Evolutionary conservation across 2,329 filamentous ascomycete genomes (phyloP).

Genomic region (Tolypocladium paradoxum): DNA sequence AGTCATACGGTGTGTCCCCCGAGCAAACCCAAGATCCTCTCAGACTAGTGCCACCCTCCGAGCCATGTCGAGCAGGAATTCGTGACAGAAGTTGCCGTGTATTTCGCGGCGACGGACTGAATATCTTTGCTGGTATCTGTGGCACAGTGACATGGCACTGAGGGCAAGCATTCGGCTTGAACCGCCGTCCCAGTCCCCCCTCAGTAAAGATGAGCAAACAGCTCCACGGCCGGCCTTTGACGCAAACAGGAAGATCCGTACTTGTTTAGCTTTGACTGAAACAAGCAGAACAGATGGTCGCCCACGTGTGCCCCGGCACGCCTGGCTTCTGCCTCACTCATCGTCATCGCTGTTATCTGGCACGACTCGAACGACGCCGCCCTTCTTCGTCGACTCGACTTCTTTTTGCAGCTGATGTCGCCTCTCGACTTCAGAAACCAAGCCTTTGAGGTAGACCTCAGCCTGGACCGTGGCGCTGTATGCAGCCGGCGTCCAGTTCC

Average conservation of each 20-base stretch:
- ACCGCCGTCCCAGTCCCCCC: neutral
- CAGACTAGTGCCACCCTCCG: neutral
- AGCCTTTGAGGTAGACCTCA: constrained; percentile 71
- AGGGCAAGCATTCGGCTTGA: neutral
- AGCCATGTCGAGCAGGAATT: neutral
- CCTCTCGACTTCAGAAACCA: constrained; percentile 63
- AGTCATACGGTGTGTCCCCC: neutral
- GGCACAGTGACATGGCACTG: neutral
- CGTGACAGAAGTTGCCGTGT: neutral
- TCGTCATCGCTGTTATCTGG: constrained; percentile 24
- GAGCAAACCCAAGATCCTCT: neutral
- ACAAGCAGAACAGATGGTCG: neutral
- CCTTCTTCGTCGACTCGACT: constrained; percentile 29
- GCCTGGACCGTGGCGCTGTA: constrained; percentile 76
- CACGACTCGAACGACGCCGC: constrained; percentile 33
- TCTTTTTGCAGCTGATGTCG: constrained; percentile 31
- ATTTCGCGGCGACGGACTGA: neutral
- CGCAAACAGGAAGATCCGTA: neutral
- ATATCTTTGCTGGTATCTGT: neutral
- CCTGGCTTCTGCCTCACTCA: constrained; percentile 12
- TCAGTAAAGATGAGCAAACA: neutral
- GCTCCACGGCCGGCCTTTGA: neutral
- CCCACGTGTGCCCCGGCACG: neutral
- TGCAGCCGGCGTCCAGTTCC: constrained; percentile 73
- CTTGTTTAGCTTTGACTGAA: neutral